Evolutionary conservation across 306 rosid species (phyloP).

Genomic region (Nissolia schottii): DNA sequence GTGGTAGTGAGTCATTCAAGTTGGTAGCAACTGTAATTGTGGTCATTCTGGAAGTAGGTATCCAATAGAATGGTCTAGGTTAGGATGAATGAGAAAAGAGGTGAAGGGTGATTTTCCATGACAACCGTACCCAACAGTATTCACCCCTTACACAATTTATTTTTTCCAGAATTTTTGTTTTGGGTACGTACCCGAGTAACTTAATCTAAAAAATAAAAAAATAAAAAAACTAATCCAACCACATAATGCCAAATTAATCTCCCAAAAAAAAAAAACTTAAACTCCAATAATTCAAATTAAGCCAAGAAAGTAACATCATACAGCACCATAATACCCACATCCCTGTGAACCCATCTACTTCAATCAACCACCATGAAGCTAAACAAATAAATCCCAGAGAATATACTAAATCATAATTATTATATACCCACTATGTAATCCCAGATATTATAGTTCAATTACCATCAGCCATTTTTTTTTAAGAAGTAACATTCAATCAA

Average conservation of each 20-base stretch:
- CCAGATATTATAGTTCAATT: not conserved
- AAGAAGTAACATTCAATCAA: not conserved
- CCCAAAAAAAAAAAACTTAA: not conserved
- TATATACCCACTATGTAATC: not conserved
- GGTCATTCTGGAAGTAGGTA: too few relatives aligned
- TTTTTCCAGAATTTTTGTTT: too few relatives aligned
- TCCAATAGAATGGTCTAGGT: too few relatives aligned
- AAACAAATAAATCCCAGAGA: not conserved
- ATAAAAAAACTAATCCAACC: too few relatives aligned
- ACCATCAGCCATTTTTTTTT: not conserved
- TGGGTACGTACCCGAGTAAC: too few relatives aligned
- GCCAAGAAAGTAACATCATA: constrained; percentile 6
- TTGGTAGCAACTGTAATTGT: too few relatives aligned
- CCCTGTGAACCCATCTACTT: not conserved
- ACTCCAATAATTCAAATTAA: not conserved
- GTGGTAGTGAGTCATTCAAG: too few relatives aligned
- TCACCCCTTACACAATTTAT: too few relatives aligned
- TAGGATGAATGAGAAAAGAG: too few relatives aligned
- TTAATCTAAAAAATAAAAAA: not conserved
- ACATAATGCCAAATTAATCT: too few relatives aligned
- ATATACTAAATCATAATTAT: not conserved
- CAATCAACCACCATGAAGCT: not conserved
- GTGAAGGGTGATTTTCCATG: too few relatives aligned
- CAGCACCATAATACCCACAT: not conserved
- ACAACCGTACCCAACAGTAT: too few relatives aligned